These are phyloP conservation scores for Colletotrichum spaethianum DNA, from an alignment of 2,329 filamentous ascomycete genomes.

Conservation along the genomic window DNA sequence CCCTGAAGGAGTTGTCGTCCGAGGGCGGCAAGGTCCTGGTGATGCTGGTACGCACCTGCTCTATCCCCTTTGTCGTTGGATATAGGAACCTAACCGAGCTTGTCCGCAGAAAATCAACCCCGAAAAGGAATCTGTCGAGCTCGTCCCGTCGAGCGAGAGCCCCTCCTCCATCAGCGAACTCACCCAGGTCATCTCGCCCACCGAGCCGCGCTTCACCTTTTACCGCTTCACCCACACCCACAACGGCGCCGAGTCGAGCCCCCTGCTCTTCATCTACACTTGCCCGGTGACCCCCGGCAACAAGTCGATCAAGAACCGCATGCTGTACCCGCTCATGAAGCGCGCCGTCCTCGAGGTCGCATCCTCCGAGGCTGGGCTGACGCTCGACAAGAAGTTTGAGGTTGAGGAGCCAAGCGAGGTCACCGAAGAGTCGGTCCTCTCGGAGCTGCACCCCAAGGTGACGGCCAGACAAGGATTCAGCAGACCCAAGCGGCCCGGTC, in stretches of 20 bases:
- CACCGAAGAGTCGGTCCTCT: conserved; percentile 74
- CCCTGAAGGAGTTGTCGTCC: conserved; percentile 71
- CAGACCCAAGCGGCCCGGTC: conserved; percentile 84
- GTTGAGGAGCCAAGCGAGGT: conserved; percentile 79
- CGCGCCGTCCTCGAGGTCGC: conserved; percentile 77
- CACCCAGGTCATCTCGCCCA: conserved; percentile 71
- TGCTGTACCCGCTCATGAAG: conserved; percentile 85
- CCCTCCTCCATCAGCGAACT: conserved; percentile 72
- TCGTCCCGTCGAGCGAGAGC: conserved; percentile 68
- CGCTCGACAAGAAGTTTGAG: conserved; percentile 79
- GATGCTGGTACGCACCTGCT: conserved; percentile 68
- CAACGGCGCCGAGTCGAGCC: conserved; percentile 65
- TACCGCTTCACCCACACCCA: conserved; percentile 77
- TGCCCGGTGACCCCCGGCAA: conserved; percentile 76
- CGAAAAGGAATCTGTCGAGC: conserved; percentile 76
- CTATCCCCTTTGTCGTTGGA: neutral
- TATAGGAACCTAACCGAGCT: neutral
- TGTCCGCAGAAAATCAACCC: conserved; percentile 77
- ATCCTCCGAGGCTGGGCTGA: conserved; percentile 74
- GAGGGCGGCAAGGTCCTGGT: conserved; percentile 68
- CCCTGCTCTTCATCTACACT: conserved; percentile 86
- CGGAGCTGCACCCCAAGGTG: conserved; percentile 78
- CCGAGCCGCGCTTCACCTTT: conserved; percentile 84
- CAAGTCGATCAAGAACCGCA: conserved; percentile 84
- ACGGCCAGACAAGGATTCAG: conserved; percentile 79